phyloP scores from a whole-genome alignment of 139 green algal genomes.

The Chlorella ohadii region DNA sequence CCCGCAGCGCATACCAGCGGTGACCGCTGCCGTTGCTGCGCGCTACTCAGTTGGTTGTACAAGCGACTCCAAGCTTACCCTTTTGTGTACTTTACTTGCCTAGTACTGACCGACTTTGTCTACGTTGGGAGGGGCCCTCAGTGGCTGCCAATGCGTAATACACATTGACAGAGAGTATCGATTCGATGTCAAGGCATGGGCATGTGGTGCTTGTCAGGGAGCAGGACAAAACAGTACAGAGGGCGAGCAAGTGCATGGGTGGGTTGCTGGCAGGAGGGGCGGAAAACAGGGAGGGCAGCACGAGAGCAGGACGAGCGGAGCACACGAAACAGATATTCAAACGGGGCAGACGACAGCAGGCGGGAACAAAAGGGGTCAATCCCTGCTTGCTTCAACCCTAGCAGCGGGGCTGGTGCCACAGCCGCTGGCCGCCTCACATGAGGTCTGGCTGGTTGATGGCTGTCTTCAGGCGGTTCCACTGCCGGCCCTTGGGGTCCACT shows the following conservation, averaged over 20 bases:
- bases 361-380: background rate
- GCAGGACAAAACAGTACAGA: too few species aligned
- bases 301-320: background rate
- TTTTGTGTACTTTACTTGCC: too few species aligned
- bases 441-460: slow-evolving; percentile 82
- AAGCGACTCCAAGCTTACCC: too few species aligned
- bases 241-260: too few species aligned
- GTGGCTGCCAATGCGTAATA: too few species aligned
- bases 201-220: too few species aligned
- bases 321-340: background rate
- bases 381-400: background rate
- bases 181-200: too few species aligned
- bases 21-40: background rate
- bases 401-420: background rate
- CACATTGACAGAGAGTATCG: too few species aligned
- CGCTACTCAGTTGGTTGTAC: too few species aligned
- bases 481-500: slow-evolving; percentile 56
- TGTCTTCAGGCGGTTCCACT: slow-evolving; percentile 75
- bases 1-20: background rate
- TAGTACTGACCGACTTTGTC: too few species aligned
- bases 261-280: too few species aligned
- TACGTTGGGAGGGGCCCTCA: too few species aligned
- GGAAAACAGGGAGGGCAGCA: background rate
- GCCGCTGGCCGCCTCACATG: slow-evolving; percentile 13
- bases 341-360: background rate